These are phyloP conservation scores for Tricholomella constricta DNA, from an alignment of 768 basidiomycete species.

Conservation along the genomic window DNA sequence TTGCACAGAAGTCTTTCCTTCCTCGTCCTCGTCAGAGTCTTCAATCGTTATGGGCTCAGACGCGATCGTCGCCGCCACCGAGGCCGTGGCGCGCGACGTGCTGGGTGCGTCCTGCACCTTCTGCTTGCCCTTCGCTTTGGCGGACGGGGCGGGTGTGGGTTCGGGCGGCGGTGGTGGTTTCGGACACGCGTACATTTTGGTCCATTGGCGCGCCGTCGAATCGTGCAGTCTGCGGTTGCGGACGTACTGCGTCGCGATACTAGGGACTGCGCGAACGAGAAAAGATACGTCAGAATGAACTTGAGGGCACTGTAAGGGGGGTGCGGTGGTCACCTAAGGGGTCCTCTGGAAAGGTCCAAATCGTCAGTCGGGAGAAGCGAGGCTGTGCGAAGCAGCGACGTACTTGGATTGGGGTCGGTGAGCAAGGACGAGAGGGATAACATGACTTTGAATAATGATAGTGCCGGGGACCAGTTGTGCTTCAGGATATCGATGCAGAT, in stretches of 20 bases:
- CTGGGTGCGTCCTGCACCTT: slow-evolving; percentile 21
- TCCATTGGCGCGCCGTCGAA: slow-evolving; percentile 77
- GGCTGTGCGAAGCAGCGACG: slow-evolving; percentile 29
- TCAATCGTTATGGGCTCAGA: slow-evolving; percentile 26
- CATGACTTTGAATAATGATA: slow-evolving; percentile 94
- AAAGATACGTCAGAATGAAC: not conserved
- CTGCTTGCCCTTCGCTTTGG: slow-evolving; percentile 40
- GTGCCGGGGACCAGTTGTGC: slow-evolving; percentile 90
- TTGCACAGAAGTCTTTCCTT: not conserved
- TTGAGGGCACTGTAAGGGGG: not conserved
- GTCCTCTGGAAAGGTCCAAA: slow-evolving; percentile 53
- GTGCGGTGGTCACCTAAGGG: slow-evolving; percentile 64
- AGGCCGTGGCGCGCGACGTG: slow-evolving; percentile 11
- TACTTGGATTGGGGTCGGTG: slow-evolving; percentile 93
- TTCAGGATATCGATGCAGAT: slow-evolving; percentile 93
- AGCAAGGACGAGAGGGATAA: slow-evolving; percentile 90
- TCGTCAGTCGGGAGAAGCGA: slow-evolving; percentile 1
- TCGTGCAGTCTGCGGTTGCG: slow-evolving; percentile 74
- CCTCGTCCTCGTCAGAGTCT: slow-evolving; percentile 33
- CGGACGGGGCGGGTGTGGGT: slow-evolving; percentile 7
- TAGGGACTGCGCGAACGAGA: slow-evolving; percentile 49
- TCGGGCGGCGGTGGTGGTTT: slow-evolving; percentile 22
- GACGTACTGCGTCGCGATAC: slow-evolving; percentile 69
- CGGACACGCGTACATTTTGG: slow-evolving; percentile 58
- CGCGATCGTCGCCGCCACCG: slow-evolving; percentile 3